Conservation (phyloP, 352 stramenopile genomes). For the Globisporangium parvum region DNA sequence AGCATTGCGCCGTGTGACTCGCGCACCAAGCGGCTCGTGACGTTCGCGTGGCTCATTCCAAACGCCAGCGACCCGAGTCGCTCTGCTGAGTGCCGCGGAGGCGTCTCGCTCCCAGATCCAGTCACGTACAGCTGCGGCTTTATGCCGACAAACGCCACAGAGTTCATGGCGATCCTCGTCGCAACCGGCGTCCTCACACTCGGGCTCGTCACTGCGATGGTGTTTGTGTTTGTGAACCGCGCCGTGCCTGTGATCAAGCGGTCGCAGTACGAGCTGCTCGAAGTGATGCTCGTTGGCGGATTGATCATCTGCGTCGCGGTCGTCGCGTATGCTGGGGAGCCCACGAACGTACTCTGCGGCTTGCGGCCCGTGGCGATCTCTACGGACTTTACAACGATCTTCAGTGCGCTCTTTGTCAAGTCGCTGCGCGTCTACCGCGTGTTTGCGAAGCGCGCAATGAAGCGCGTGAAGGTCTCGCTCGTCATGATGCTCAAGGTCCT, state of each 20-base stretch:
- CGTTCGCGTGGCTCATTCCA: conserved; percentile 36
- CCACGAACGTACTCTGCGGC: conserved; percentile 14
- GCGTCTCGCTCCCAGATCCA: conserved; percentile 14
- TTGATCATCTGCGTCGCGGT: conserved; percentile 20
- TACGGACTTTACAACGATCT: conserved; percentile 25
- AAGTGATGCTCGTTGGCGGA: conserved; percentile 23
- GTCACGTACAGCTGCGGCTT: conserved; percentile 29
- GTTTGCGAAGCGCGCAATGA: conserved; percentile 23
- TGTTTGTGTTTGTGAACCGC: conserved; percentile 24
- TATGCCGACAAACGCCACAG: conserved; percentile 18
- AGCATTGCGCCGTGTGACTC: conserved; percentile 25
- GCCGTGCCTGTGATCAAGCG: conserved; percentile 28
- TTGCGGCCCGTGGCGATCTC: conserved; percentile 18
- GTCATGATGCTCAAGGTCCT: conserved; percentile 27
- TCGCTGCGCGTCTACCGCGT: conserved; percentile 34
- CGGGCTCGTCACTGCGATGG: conserved; percentile 9
- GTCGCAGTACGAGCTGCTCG: conserved; percentile 28
- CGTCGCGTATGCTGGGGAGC: conserved; percentile 20
- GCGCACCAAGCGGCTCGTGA: conserved; percentile 19
- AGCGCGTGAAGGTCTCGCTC: conserved; percentile 21
- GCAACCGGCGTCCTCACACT: conserved; percentile 14
- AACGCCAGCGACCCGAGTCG: conserved; percentile 8
- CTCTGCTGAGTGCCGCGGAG: conserved; percentile 32
- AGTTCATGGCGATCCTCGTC: conserved; percentile 15
- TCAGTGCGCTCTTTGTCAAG: conserved; percentile 27